phyloP scores from a whole-genome alignment of 2,329 filamentous ascomycete species.

The Beauveria australis region DNA sequence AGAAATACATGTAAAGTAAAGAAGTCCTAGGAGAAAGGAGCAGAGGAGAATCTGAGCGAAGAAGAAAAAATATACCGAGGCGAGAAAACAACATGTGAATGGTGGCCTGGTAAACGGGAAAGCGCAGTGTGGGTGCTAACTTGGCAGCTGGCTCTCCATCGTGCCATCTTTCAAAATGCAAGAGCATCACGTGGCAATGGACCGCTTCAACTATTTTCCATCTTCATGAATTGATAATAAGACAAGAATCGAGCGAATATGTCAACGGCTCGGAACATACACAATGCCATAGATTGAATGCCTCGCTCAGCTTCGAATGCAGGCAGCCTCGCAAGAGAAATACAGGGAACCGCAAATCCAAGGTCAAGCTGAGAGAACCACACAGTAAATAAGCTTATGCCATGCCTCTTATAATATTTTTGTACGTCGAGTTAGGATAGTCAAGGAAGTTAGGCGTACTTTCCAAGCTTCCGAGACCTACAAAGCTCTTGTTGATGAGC shows the following conservation, averaged over 20 bases:
- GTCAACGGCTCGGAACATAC: background rate
- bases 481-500: constrained; percentile 45
- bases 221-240: background rate
- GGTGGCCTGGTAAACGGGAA: background rate
- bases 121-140: background rate
- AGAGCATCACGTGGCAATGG: background rate
- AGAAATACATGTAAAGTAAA: constrained; percentile 10
- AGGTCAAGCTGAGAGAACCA: background rate
- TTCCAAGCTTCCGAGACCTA: constrained; percentile 35
- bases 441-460: constrained; percentile 38
- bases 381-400: constrained; percentile 3
- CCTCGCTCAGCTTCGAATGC: too few relatives aligned
- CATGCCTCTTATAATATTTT: constrained; percentile 37
- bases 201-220: too few relatives aligned
- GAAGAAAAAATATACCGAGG: background rate
- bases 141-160: background rate
- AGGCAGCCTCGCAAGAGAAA: background rate
- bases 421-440: constrained; percentile 47
- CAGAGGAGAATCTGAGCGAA: background rate
- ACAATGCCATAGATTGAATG: too few relatives aligned
- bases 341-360: background rate
- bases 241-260: background rate
- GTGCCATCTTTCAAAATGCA: too few relatives aligned
- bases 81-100: background rate
- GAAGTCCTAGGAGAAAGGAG: background rate